Evolutionary conservation across 1,284 basidiomycete species (phyloP).

Genomic region (Trametes polyzona): DNA sequence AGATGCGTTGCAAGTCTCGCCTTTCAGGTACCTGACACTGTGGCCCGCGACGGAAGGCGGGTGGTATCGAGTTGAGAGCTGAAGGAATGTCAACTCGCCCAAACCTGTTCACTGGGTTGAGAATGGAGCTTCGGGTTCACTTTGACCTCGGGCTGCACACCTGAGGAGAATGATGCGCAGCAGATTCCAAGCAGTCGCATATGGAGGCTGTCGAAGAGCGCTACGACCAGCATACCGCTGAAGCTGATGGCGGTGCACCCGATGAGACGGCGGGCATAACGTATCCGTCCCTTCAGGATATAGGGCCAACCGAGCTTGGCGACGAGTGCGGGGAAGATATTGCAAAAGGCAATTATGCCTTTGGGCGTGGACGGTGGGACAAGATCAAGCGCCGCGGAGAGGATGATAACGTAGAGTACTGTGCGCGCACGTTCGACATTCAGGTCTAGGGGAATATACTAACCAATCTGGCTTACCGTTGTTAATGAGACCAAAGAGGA

Average conservation of each 20-base stretch:
- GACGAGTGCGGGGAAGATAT: conserved; percentile 80
- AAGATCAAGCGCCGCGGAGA: conserved; percentile 94
- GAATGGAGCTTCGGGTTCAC: not conserved
- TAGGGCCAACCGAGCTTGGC: conserved; percentile 97
- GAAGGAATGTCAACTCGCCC: conserved; percentile 94
- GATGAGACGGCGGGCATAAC: conserved; percentile 75
- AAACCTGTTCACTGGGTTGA: conserved; percentile 55
- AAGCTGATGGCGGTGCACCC: conserved; percentile 79
- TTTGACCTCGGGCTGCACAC: conserved; percentile 39
- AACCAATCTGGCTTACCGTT: conserved; percentile 43
- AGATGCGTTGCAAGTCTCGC: not conserved
- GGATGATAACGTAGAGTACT: conserved; percentile 95
- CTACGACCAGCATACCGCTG: conserved; percentile 86
- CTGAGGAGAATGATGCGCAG: conserved; percentile 90
- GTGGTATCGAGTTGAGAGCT: conserved; percentile 86
- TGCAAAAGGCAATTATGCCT: conserved; percentile 93
- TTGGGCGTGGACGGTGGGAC: conserved; percentile 90
- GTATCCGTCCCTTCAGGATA: conserved; percentile 79
- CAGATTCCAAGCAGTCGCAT: conserved; percentile 87
- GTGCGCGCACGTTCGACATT: not conserved
- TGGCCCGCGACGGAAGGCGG: conserved; percentile 72
- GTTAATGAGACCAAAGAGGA: conserved; percentile 62
- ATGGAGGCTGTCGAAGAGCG: conserved; percentile 68
- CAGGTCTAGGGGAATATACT: not conserved
- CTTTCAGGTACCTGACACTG: conserved; percentile 61